Evolutionary conservation across 2,329 filamentous ascomycete genomes (phyloP), one percentile per base, ranked within the genome.

Genomic region (Salinomyces thailandicus): DNA sequence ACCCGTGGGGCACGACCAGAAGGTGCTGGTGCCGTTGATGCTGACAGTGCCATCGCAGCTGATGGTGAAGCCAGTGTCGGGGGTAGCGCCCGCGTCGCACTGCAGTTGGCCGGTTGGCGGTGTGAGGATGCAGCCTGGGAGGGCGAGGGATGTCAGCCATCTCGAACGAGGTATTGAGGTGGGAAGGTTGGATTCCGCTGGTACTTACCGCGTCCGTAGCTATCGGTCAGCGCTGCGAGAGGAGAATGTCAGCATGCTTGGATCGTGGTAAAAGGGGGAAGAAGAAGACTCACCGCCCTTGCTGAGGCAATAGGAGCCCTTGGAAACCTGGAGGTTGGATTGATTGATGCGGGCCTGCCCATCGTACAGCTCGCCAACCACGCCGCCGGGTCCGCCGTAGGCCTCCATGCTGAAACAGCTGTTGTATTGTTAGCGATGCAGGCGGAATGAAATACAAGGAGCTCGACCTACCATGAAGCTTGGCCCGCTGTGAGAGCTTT

Each of bases 281-380:
- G 14, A 24, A 28, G n/a, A 19, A 7, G 13, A 39, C 48, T 15
- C 50, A 15, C 55, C 62, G 30, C 71, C 68, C 35, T 66, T 65
- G 12, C 63, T 62, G 47, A 80, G 66, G 39, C 67, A 75, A 53
- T 72, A 81, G 6, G 66, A 62, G 11, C 66, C 66, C 19, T 31
- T 64, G 4, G 34, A 11, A 26, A 26, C 22, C 9, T 11, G 60
- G 14, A 49, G 36, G 9, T 38, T 38, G 14, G 26, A 36, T 32
- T 70, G 69, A 24, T 72, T 70, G 30, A 78, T 66, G 33, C 75
- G 68, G 49, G 68, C 71, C 59, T 81, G 77, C 6, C 79, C 78
- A 53, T 79, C 73, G 35, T 43, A 49, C 24, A 81, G 63, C 52
- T 81, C 71, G 8, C 73, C 76, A 28, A 81, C 60, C 3, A 62